Evolutionary conservation across 495 filamentous ascomycete species (phyloP).

Genomic region (Cercophora samala): DNA sequence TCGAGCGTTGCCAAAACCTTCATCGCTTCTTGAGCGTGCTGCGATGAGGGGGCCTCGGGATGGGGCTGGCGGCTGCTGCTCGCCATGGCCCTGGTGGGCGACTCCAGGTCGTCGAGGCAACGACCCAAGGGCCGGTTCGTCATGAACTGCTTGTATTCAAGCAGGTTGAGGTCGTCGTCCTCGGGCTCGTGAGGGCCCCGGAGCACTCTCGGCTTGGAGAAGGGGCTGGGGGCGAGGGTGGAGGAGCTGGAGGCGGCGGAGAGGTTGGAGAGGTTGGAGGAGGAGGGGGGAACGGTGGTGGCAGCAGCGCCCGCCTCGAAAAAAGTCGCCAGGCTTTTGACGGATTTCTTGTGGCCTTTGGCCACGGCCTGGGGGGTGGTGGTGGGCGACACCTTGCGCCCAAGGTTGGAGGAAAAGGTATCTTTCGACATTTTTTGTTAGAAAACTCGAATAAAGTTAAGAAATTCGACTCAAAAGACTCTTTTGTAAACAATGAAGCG

Average conservation of each 20-base stretch:
- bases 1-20: background rate
- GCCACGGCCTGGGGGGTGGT: background rate
- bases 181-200: background rate
- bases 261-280: background rate
- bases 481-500: background rate
- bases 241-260: background rate
- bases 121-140: slow-evolving; percentile 27
- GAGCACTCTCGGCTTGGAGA: background rate
- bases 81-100: background rate
- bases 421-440: background rate
- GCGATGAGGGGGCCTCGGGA: background rate
- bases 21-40: background rate
- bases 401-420: background rate
- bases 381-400: background rate
- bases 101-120: slow-evolving; percentile 23
- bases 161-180: slow-evolving; percentile 25
- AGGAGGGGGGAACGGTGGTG: background rate
- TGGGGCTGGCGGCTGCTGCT: background rate
- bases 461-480: background rate
- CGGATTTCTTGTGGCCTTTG: background rate
- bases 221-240: background rate
- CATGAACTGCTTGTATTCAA: slow-evolving; percentile 31
- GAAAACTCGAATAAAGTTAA: background rate
- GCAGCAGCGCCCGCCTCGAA: background rate
- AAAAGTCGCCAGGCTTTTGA: background rate